phyloP scores from a whole-genome alignment of 441 rosid genomes.

The Jatropha multifida region DNA sequence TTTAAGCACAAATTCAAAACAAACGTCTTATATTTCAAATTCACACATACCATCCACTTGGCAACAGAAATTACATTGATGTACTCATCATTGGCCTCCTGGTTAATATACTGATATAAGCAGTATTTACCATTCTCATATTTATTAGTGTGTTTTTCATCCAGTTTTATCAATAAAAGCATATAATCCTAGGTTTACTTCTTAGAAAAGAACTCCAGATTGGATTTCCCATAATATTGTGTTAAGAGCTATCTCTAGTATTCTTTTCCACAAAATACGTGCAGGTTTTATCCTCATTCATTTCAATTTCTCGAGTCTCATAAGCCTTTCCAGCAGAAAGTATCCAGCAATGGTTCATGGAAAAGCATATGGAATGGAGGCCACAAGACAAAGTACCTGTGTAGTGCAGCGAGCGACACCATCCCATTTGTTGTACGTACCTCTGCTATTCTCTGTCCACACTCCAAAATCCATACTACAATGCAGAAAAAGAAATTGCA shows the following conservation, averaged over 20 bases:
- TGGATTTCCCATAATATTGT: background rate
- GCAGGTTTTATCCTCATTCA: background rate
- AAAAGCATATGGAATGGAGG: conserved; percentile 11
- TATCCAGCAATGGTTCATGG: background rate
- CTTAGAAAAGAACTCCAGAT: background rate
- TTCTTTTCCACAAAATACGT: background rate
- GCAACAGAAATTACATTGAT: background rate
- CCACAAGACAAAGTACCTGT: conserved; percentile 49
- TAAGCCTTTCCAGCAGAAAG: background rate
- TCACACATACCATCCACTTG: background rate
- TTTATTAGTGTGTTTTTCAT: background rate
- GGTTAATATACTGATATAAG: background rate
- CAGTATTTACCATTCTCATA: background rate
- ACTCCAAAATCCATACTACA: conserved; percentile 86
- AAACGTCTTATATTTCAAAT: background rate
- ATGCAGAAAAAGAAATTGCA: conserved; percentile 6
- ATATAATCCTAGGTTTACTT: background rate
- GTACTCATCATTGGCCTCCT: no score
- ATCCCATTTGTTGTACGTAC: conserved; percentile 83
- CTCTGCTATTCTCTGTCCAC: conserved; percentile 88
- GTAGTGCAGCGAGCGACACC: conserved; percentile 77
- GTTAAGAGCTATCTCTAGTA: conserved; percentile 2
- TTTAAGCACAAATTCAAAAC: background rate
- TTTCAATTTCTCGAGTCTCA: conserved; percentile 6
- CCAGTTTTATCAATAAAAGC: background rate